These are phyloP conservation scores for Shiraia bambusicola DNA, from an alignment of 2,329 filamentous ascomycete species.

Conservation along the genomic window DNA sequence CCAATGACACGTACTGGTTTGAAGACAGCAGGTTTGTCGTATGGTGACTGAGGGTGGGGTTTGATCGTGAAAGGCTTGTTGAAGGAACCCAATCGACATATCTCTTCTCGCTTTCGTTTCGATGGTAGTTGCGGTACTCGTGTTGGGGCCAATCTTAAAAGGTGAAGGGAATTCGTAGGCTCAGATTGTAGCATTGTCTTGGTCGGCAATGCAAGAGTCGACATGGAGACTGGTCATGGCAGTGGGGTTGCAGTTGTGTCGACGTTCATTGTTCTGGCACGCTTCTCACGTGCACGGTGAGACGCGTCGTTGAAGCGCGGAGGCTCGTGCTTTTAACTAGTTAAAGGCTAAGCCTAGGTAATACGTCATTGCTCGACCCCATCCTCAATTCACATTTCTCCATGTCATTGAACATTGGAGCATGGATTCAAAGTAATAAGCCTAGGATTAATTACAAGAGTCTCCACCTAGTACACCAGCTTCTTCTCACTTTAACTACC, in stretches of 20 bases:
- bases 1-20: conserved; percentile 39
- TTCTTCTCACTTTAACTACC: no score
- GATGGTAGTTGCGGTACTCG: conserved; percentile 28
- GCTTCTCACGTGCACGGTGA: conserved; percentile 5
- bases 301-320: conserved; percentile 24
- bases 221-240: conserved; percentile 33
- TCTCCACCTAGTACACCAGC: no score
- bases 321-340: conserved; percentile 17
- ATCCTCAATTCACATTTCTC: background rate
- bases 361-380: conserved; percentile 10
- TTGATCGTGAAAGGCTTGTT: conserved; percentile 36
- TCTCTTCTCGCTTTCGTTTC: conserved; percentile 36
- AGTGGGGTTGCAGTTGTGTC: conserved; percentile 8
- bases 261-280: conserved; percentile 6
- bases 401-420: no score
- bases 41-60: conserved; percentile 31
- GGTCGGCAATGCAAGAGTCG: conserved; percentile 32
- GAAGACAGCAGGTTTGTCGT: conserved; percentile 33
- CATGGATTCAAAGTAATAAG: no score
- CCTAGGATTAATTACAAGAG: no score
- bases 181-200: conserved; percentile 31
- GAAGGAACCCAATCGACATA: conserved; percentile 30
- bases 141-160: conserved; percentile 26
- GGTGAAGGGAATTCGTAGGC: conserved; percentile 21
- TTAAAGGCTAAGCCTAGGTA: conserved; percentile 9